Percentiles rank a stretch among this genome's conserved stretches.
phyloP scores from a whole-genome alignment of 345 rosid species.

The Carallia pectinifolia region DNA sequence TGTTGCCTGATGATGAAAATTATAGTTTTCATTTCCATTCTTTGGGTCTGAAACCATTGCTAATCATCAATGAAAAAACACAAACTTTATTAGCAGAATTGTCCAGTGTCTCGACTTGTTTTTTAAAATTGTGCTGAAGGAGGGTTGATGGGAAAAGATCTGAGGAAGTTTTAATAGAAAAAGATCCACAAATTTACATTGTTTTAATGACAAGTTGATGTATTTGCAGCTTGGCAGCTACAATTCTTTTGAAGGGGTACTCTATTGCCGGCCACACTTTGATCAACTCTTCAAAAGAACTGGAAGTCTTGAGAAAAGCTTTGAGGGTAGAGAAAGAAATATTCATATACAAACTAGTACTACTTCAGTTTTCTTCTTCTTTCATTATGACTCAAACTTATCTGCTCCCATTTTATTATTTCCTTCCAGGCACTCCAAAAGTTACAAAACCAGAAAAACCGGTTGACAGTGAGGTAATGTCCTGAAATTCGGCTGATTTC shows the following conservation, averaged over 20 bases:
- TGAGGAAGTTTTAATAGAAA: neutral
- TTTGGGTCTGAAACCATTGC: no score
- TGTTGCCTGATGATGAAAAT: neutral
- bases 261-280: conserved; percentile 95
- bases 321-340: conserved; percentile 56
- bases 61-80: no score
- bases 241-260: conserved; percentile 98
- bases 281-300: conserved; percentile 96
- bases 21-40: neutral
- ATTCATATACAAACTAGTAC: neutral
- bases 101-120: neutral
- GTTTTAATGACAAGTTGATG: conserved; percentile 11
- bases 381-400: conserved; percentile 8
- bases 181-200: neutral
- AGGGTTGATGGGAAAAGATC: neutral
- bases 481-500: no score
- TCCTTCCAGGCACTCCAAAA: conserved; percentile 75
- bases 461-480: conserved; percentile 72
- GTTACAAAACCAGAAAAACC: conserved; percentile 76
- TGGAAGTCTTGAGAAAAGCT: conserved; percentile 96
- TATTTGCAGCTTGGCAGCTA: conserved; percentile 83
- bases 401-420: conserved; percentile 15
- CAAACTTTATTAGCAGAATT: no score
- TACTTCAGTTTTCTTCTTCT: neutral
- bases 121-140: neutral